Evolutionary conservation across 1,139 yeast species (phyloP), one percentile per base, ranked within the genome.

Genomic region (Blastobotrys buckinghamii): DNA sequence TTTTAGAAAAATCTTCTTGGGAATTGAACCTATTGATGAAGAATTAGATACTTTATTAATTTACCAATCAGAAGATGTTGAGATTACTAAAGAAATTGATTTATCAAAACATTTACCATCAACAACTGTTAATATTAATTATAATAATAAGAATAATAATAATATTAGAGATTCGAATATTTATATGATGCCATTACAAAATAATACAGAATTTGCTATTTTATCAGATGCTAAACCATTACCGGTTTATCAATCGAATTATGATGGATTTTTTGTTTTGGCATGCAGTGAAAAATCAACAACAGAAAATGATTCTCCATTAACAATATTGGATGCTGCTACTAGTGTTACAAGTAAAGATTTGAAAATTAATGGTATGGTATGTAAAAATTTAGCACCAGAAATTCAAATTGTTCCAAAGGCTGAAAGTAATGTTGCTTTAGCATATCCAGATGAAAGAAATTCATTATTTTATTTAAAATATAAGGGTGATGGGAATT

Each of bases 381-480:
- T 36, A 6, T 26, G 58, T 51, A 17, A 50, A 50, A 17, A 53
- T 39, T 33, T 49, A 42, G 30, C 44, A 47, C 32, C 40, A 47
- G 8, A 49, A 42, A 43, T 50, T 39, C 44, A 45, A 19, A 42
- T 44, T 37, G 78, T 55, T 63, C 71, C 1, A 49, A 63, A 29
- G 12, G 47, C 5, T 51, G 60, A 2, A 72, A 69, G 52, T 58
- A 70, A 1, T 61, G 66, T 32, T 53, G 60, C 33, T 66, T 27
- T 45, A 38, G 51, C 50, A 15, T 41, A 50, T n/a, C 50, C 51
- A 6, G 42, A 77, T 2, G 67, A 68, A 0, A 46, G 57, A 4
- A 39, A 58, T 6, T 83, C 87, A 2, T 77, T 75, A 56, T 64
- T 74, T 53, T 72, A 76, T 7, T 40, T 79, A 2, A 71, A 71